These are phyloP conservation scores for Macrotyloma uniflorum DNA, from an alignment of 306 rosid genomes.

Conservation along the genomic window DNA sequence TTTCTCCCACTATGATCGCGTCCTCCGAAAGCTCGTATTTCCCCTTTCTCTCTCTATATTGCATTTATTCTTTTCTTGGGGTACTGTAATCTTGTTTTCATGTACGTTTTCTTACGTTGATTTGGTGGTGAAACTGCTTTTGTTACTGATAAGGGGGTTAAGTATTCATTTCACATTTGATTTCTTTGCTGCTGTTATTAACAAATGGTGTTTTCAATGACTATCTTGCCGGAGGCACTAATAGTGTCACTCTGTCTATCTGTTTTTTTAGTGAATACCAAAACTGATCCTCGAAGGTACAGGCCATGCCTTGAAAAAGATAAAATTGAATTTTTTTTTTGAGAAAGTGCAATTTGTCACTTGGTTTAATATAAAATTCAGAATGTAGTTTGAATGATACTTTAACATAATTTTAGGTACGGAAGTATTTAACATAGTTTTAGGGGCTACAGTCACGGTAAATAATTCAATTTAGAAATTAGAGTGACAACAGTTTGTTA, in stretches of 20 bases:
- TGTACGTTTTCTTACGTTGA: not conserved
- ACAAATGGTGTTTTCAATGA: not conserved
- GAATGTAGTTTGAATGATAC: too few relatives aligned
- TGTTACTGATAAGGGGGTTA: not conserved
- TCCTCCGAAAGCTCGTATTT: constrained; percentile 75
- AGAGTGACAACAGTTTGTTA: too few relatives aligned
- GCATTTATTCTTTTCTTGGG: not conserved
- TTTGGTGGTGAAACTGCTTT: not conserved
- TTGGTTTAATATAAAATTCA: too few relatives aligned
- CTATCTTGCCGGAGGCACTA: not conserved
- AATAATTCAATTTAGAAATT: too few relatives aligned
- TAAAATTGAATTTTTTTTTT: too few relatives aligned
- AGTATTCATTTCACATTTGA: not conserved
- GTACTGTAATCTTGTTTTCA: not conserved
- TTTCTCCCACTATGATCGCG: constrained; percentile 79
- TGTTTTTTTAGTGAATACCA: not conserved
- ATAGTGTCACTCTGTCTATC: not conserved
- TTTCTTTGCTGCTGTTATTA: constrained; percentile 3
- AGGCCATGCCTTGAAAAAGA: not conserved
- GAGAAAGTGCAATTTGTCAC: not conserved
- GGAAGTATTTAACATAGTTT: too few relatives aligned
- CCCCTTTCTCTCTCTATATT: constrained; percentile 9
- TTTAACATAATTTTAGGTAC: not conserved
- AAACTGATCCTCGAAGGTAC: not conserved
- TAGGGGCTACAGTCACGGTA: too few relatives aligned